Evolutionary conservation across 2,329 filamentous ascomycete genomes (phyloP).

Genomic region (Diaporthe citri): DNA sequence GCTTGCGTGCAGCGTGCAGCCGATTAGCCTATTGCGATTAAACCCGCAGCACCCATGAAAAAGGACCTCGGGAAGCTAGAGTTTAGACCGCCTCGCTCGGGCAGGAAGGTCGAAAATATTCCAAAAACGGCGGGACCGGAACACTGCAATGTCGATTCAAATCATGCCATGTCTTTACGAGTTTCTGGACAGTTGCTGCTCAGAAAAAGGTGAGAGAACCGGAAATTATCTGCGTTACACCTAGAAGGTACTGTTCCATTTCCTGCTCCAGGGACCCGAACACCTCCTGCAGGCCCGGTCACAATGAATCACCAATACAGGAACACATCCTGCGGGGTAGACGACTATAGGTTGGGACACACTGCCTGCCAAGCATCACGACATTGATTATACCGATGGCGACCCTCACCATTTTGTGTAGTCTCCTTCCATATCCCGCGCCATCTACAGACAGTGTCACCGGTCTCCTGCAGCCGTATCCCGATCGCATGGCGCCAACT

Average conservation of each 20-base stretch:
- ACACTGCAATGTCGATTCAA: background rate
- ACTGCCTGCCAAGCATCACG: slow-evolving; percentile 11
- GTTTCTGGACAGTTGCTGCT: background rate
- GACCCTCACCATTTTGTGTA: background rate
- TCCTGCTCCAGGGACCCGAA: background rate
- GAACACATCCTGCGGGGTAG: slow-evolving; percentile 14
- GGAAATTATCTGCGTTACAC: background rate
- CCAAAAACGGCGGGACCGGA: background rate
- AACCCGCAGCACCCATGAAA: background rate
- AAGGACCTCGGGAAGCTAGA: background rate
- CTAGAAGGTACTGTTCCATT: background rate
- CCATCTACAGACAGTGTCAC: background rate
- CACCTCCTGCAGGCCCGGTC: background rate
- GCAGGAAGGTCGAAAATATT: background rate
- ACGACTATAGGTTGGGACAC: background rate
- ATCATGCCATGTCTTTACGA: background rate
- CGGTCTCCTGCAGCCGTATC: background rate
- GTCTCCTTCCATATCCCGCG: slow-evolving; percentile 14
- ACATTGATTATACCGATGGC: slow-evolving; percentile 24
- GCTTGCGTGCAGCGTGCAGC: background rate
- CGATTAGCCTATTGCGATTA: background rate
- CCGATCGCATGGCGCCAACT: background rate
- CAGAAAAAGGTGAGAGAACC: background rate
- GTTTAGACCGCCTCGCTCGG: background rate
- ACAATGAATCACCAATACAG: slow-evolving; percentile 23